Conservation (phyloP, 371 early-diverging fungal species). For the Circinella umbellata region DNA sequence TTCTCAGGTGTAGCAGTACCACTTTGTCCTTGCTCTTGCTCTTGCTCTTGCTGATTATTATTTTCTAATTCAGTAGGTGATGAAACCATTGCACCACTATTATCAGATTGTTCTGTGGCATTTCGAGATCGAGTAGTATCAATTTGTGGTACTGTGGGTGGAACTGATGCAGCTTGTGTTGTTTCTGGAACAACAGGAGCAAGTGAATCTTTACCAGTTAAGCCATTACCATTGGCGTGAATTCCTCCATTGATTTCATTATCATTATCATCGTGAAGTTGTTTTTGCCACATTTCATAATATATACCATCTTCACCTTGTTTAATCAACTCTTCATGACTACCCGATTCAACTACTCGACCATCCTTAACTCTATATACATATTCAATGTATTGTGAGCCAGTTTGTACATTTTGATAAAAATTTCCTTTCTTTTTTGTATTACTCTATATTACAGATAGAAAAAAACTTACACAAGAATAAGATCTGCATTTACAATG, state of each 20-base stretch:
- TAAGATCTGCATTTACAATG: constrained; percentile 79
- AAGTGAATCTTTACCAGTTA: neutral
- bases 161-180: neutral
- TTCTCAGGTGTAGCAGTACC: constrained; percentile 1
- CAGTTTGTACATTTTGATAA: neutral
- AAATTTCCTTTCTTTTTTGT: too few relatives aligned
- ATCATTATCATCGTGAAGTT: constrained; percentile 70
- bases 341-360: constrained; percentile 85
- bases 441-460: neutral
- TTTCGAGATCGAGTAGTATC: neutral
- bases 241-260: neutral
- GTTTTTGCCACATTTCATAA: constrained; percentile 90
- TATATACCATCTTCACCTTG: constrained; percentile 59
- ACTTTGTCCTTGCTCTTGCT: constrained; percentile 3
- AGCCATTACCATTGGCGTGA: neutral
- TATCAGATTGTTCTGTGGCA: neutral
- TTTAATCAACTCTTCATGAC: constrained; percentile 80
- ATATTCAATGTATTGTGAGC: neutral
- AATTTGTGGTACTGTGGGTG: neutral
- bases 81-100: neutral
- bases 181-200: constrained; percentile 1
- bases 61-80: constrained; percentile 20
- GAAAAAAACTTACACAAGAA: constrained; percentile 56
- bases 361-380: constrained; percentile 69
- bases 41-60: neutral